A percentile compares a stretch with the other conserved stretches of the same genome.
phyloP scores from a whole-genome alignment of 2,329 filamentous ascomycete genomes.

The Eurotiales sp. region DNA sequence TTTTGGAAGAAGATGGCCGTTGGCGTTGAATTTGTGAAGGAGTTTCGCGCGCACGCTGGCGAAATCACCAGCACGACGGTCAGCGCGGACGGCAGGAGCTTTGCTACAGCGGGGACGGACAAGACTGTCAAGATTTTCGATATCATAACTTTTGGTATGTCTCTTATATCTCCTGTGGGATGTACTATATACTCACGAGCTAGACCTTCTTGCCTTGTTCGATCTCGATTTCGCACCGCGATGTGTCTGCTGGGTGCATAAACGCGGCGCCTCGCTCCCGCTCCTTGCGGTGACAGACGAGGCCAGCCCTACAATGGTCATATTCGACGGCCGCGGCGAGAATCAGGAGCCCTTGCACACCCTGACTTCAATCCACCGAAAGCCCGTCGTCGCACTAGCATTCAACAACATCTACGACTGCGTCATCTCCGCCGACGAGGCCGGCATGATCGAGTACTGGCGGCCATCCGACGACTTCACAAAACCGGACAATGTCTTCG shows the following conservation, averaged over 20 bases:
- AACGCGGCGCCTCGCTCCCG: constrained; percentile 79
- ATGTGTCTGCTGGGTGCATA: constrained; percentile 88
- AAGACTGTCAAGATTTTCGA: constrained; percentile 55
- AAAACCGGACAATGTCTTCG: constrained; percentile 87
- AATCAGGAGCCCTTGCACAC: constrained; percentile 71
- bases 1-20: constrained; percentile 97
- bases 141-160: constrained; percentile 69
- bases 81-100: constrained; percentile 87
- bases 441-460: constrained; percentile 98
- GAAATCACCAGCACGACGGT: constrained; percentile 80
- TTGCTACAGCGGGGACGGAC: constrained; percentile 73
- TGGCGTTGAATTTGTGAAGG: constrained; percentile 95
- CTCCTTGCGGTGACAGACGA: constrained; percentile 79
- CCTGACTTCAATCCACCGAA: constrained; percentile 74
- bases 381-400: constrained; percentile 75
- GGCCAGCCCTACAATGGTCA: constrained; percentile 65
- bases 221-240: constrained; percentile 71
- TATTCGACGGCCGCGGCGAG: constrained; percentile 90
- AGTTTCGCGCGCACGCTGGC: constrained; percentile 85
- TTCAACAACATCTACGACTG: constrained; percentile 90
- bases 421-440: constrained; percentile 82
- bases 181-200: constrained; percentile 16
- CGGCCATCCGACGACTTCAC: constrained; percentile 69
- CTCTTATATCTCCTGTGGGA: constrained; percentile 14
- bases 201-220: constrained; percentile 76